Base-by-base conservation (phyloP, 805 yeast genomes). In the Kockiozyma suomiensis region DNA sequence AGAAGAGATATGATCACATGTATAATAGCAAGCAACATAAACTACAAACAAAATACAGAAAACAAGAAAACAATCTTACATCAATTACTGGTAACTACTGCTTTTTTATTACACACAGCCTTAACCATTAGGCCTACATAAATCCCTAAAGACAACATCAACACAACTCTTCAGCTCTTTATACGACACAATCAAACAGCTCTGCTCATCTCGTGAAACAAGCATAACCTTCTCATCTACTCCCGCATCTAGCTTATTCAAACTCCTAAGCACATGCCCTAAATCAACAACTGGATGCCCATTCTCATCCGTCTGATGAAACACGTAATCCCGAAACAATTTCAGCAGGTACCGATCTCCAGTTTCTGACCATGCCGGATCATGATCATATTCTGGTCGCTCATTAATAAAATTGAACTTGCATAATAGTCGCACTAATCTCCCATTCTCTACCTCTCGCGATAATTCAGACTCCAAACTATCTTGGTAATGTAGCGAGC, bases 211-310 rank as follows among this genome's bases (percentile, higher is more conserved):
- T 10, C 87, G 82, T 35, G 94, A 86, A 0, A 90, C 90, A 54
- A 94, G 79, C 71, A 92, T 76, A 15, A 94, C 74, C 66, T 83
- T 85, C 74, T 94, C 99, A 53, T 89, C 91, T 35, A 87, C 81
- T 0, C 97, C 98, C 4, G 93, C 96, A 71, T 94, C 99, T 65
- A 94, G 77, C 74, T 93, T 94, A 75, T 93, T 93, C 69, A 94
- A 76, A 68, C 87, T 83, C 51, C 83, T 78, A 61, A 94, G 76
- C 4, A 91, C 92, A 72, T 90, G 90, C 0, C 91, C 85, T 67
- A 94, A 77, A 73, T 94, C 97, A 58, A 90, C 76, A 1, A 85
- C 82, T 1, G 96, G 91, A 68, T 81, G 81, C 13, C 97, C 97
- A 25, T 74, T 73, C 54, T 87, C 92, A 72, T 90, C 91, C 40